These are phyloP conservation scores for Pouteria glomerata DNA, from an alignment of 148 eudicot genomes.

Conservation along the genomic window DNA sequence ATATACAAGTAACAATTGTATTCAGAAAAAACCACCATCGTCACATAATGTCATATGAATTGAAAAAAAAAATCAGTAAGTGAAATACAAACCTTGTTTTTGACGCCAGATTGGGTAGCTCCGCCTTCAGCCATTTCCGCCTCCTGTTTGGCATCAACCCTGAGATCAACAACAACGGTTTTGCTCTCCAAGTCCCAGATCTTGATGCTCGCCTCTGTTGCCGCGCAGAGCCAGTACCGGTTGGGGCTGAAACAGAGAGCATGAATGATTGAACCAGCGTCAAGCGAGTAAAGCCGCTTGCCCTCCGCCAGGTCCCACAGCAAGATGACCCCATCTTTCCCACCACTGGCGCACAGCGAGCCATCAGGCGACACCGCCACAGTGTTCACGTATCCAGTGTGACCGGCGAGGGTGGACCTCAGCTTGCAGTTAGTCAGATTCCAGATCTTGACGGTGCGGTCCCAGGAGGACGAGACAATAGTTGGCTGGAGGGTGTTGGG, in stretches of 20 bases:
- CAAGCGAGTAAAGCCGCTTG: conserved; percentile 65
- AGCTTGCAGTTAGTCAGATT: conserved; percentile 72
- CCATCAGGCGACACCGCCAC: conserved; percentile 92
- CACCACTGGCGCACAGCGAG: conserved; percentile 81
- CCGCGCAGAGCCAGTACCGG: conserved; percentile 94
- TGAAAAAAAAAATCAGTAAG: no score
- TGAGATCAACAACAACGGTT: conserved; percentile 68
- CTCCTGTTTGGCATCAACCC: conserved; percentile 68
- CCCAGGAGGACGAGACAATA: conserved; percentile 84
- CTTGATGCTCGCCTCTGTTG: conserved; percentile 73
- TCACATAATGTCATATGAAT: no score
- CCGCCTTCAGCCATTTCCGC: conserved; percentile 49
- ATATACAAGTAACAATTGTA: no score
- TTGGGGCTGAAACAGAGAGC: conserved; percentile 85
- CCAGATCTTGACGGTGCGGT: conserved; percentile 78
- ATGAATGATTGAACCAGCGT: conserved; percentile 60
- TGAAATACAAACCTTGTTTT: conserved; percentile 75
- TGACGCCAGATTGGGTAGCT: conserved; percentile 25
- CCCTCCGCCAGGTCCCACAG: conserved; percentile 91
- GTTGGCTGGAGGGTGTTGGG: conserved; percentile 61
- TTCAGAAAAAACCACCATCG: no score
- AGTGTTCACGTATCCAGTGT: conserved; percentile 67
- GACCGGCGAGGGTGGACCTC: conserved; percentile 63
- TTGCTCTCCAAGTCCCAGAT: conserved; percentile 89
- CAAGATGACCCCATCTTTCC: conserved; percentile 65